These are phyloP conservation scores for Trichosanthes cucumerina DNA, from an alignment of 306 rosid species.

Conservation along the genomic window DNA sequence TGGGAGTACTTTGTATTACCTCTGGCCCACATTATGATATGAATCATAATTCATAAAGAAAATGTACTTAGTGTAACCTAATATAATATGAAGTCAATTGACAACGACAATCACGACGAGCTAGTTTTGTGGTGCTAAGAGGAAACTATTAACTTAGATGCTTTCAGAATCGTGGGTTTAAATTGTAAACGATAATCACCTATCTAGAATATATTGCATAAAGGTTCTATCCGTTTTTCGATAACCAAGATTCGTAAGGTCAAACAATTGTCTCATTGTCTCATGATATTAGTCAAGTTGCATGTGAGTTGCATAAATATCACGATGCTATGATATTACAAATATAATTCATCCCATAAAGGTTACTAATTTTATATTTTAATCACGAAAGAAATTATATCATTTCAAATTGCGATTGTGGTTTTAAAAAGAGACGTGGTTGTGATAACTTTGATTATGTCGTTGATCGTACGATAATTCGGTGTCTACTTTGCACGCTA, in stretches of 20 bases:
- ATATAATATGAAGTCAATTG: background rate
- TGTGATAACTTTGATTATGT: background rate
- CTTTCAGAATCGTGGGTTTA: background rate
- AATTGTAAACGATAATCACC: background rate
- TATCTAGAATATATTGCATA: background rate
- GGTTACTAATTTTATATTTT: background rate
- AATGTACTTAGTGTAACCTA: background rate
- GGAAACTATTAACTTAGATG: background rate
- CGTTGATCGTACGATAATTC: background rate
- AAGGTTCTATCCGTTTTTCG: background rate
- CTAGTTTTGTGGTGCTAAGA: background rate
- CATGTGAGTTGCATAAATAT: background rate
- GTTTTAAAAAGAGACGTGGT: background rate
- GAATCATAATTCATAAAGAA: background rate
- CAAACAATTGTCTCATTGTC: background rate
- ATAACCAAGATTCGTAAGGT: background rate
- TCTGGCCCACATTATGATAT: constrained; percentile 1
- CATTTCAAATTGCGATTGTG: background rate
- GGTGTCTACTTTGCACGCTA: background rate
- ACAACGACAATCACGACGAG: background rate
- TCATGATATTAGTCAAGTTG: background rate
- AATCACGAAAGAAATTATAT: background rate
- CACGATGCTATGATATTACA: background rate
- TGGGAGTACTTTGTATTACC: background rate
- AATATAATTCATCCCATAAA: background rate